These are phyloP conservation scores for Sergeia podlipaevii DNA, from an alignment of 208 protist genomes.

Conservation along the genomic window DNA sequence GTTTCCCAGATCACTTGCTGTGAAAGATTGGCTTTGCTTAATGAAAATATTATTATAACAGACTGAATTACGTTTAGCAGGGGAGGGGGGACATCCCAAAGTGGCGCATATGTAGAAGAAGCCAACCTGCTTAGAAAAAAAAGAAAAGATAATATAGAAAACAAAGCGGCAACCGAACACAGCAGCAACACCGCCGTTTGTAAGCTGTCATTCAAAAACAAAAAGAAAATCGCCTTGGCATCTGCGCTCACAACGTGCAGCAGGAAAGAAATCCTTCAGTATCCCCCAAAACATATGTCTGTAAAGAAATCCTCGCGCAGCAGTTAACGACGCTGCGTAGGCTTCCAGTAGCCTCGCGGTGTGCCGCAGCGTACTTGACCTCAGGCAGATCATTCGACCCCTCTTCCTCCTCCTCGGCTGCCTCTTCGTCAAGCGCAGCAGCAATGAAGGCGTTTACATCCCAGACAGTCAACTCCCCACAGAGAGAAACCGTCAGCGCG, in stretches of 20 bases:
- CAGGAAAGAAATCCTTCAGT: conserved; percentile 19
- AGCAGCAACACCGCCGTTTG: no score
- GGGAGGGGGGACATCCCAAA: no score
- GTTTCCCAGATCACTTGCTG: no score
- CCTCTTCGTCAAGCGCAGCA: conserved; percentile 8
- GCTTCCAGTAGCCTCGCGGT: conserved; percentile 37
- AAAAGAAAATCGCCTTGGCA: no score
- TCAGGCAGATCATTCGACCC: conserved; percentile 38
- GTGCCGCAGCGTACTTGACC: conserved; percentile 31
- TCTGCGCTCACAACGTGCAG: neutral
- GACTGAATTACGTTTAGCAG: no score
- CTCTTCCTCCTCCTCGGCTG: conserved; percentile 22
- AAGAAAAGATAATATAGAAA: conserved; percentile 10
- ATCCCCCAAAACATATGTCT: conserved; percentile 21
- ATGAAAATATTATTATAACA: no score
- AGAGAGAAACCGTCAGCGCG: conserved; percentile 63
- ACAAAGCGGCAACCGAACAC: no score
- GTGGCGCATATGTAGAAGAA: no score
- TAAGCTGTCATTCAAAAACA: no score
- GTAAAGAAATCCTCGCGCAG: conserved; percentile 9
- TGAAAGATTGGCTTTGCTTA: no score
- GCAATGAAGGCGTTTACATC: conserved; percentile 34
- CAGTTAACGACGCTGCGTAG: conserved; percentile 38
- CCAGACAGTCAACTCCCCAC: conserved; percentile 76
- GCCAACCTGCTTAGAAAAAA: conserved; percentile 1